Base-by-base conservation (phyloP, 495 filamentous ascomycete genomes). In the Hypoxylon fuscum region DNA sequence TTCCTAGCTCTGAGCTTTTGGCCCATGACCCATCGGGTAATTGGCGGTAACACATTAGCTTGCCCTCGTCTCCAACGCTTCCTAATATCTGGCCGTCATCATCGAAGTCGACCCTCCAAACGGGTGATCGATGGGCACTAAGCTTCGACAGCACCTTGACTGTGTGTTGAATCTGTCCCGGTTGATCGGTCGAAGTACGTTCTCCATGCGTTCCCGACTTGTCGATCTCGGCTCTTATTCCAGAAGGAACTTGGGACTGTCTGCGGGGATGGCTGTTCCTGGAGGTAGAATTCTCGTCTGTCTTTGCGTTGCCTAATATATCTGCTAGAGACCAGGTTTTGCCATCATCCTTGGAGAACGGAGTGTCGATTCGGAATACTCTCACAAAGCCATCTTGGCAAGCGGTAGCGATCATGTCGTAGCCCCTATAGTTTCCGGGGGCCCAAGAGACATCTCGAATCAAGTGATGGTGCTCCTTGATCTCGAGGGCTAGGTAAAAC, bases 381-480 rank as follows among this genome's bases (percentile, higher is more conserved):
- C 96, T 84, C 41, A 98, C 82, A 58, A 85, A 86, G 2, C 95
- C 93, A 70, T 99, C 95, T 71, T 93, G 93, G 68, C 91, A 92
- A 1, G 91, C 94, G 25, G 93, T 96, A 5, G 95, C 96, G 62
- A 98, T 83, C 49, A 96, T 79, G 70, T 99, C 94, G 68, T 89
- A 92, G 1, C 93, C 93, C 25, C 93, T 75, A 34, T 90, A 88
- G 64, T 91, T 92, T 12, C 92, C 92, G 47, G 90, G 89, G 6
- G 95, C 93, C 95, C 95, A 99, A 6, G 91, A 87, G 3, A 97
- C 87, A 68, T 96, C 93, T 48, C 93, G 81, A n/a, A 99, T 89
- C 35, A 98, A 77, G 0, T 87, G 86, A 2, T 81, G 75, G 64
- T 96, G 89, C 0, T 85, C 85, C 23, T 68, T 70, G 21, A 98